A percentile compares a stretch with the other conserved stretches of the same genome.
Evolutionary conservation across 2,329 filamentous ascomycete species (phyloP).

Genomic region (Cladorrhinum sp.): DNA sequence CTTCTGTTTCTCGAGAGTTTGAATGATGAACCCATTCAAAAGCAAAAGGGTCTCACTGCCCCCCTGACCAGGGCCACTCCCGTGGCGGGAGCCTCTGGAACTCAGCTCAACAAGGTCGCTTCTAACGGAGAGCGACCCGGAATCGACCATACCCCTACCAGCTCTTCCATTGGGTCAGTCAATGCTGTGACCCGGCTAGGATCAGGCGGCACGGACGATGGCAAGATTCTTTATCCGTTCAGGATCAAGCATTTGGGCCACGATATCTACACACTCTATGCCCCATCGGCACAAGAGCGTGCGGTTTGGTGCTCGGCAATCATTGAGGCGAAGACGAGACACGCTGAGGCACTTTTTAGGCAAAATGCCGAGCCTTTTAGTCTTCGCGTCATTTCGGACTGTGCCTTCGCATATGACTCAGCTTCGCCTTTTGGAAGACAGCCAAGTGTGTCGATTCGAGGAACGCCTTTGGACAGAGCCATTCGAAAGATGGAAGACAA

Average conservation of each 20-base stretch:
- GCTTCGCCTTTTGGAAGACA: constrained; percentile 58
- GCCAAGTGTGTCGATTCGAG: constrained; percentile 71
- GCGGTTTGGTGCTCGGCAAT: constrained; percentile 92
- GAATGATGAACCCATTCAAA: constrained; percentile 86
- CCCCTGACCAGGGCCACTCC: constrained; percentile 58
- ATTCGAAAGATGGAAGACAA: constrained; percentile 82
- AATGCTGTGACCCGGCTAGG: constrained; percentile 40
- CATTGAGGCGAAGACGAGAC: constrained; percentile 88
- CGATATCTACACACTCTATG: constrained; percentile 88
- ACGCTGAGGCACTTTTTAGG: constrained; percentile 81
- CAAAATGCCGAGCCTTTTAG: constrained; percentile 97
- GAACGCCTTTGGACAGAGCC: constrained; percentile 86
- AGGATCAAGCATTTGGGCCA: constrained; percentile 92
- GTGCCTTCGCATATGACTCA: constrained; percentile 79
- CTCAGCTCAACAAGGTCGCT: constrained; percentile 55
- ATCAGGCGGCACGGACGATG: constrained; percentile 57
- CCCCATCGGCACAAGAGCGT: constrained; percentile 69
- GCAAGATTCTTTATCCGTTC: constrained; percentile 89
- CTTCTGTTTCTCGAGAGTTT: constrained; percentile 87
- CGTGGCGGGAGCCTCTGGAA: constrained; percentile 50
- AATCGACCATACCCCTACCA: constrained; percentile 66
- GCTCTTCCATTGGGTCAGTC: constrained; percentile 58
- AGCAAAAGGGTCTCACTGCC: constrained; percentile 70
- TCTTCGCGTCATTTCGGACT: constrained; percentile 85
- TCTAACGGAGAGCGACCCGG: constrained; percentile 53